Percentiles rank a stretch among this genome's conserved stretches.
Conservation (phyloP, 495 filamentous ascomycete species). For the Cairneyella variabilis region DNA sequence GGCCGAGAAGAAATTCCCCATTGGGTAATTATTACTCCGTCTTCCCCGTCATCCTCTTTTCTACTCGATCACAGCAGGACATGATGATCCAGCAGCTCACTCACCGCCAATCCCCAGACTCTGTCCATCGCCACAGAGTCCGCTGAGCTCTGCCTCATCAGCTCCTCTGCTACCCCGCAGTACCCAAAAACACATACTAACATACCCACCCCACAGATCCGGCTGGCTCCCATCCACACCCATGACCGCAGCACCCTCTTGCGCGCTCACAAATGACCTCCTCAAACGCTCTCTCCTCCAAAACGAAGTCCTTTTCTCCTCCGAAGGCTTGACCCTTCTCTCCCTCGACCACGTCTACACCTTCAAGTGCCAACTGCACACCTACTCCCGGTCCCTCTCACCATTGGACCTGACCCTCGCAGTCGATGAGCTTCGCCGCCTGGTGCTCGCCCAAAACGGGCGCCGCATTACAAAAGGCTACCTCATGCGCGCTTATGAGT, state of each 20-base stretch:
- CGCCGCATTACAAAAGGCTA: constrained; percentile 53
- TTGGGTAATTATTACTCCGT: constrained; percentile 25
- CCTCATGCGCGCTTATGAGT: constrained; percentile 59
- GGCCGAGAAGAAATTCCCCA: constrained; percentile 23
- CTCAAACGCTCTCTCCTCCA: constrained; percentile 62
- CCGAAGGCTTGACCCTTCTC: constrained; percentile 64
- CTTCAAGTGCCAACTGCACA: constrained; percentile 58
- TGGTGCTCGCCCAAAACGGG: constrained; percentile 57
- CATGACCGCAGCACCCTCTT: constrained; percentile 30
- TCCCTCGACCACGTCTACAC: constrained; percentile 70
- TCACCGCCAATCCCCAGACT: no score
- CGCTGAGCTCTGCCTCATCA: constrained; percentile 33
- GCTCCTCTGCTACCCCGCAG: neutral
- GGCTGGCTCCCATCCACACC: constrained; percentile 35
- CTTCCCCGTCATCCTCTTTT: constrained; percentile 13
- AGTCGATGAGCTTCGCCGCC: constrained; percentile 56
- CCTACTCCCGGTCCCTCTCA: constrained; percentile 22
- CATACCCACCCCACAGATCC: constrained; percentile 21
- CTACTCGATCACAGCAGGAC: constrained; percentile 33
- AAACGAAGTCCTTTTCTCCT: constrained; percentile 65
- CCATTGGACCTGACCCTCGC: constrained; percentile 35
- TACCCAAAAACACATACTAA: neutral
- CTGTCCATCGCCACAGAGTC: no score
- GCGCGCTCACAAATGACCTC: constrained; percentile 46
- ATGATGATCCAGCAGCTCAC: no score